Base-by-base conservation (phyloP, 2,329 filamentous ascomycete species). In the Pseudogymnoascus sp. region DNA sequence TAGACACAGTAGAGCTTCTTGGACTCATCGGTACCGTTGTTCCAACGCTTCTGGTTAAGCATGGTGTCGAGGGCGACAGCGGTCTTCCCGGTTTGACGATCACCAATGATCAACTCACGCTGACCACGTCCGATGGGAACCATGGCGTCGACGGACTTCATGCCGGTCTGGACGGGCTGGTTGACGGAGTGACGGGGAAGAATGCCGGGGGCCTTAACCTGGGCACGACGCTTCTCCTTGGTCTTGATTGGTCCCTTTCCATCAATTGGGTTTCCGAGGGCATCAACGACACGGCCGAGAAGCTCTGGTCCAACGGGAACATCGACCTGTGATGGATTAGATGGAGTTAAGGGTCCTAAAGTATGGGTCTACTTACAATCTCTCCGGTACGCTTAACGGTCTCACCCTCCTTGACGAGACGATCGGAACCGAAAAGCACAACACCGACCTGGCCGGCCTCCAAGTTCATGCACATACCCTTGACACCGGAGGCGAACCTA, bases 381-480 rank as follows among this genome's bases (percentile, higher is more conserved):
- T 96, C 86, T 80, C 95, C 95, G 75, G 95, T 99, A 88, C 95
- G 93, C 90, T 96, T 97, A 81, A 99, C 95, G 71, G 90, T 93
- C 86, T 99, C 93, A 77, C 95, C 95, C 83, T 99, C 95, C 86
- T 91, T 95, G 87, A 99, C 95, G 75, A 97, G 86, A 93, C 95
- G 93, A 84, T 99, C 95, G 77, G 95, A 97, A 88, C 95, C 95
- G 87, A 99, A 99, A 77, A 99, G 87, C 87, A 99, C 95, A 76
- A 99, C 93, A 96, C 95, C 95, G 83, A 99, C 95, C 83, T 97
- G 95, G 80, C 95, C 95, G 81, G 95, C 95, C 85, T 99, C 95
- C 82, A 99, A 88, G 90, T 99, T 99, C 93, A 99, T 97, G 91
- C 93, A 97, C 95, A 99, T 99, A 81, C 95, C 95, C 89, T 97